Evolutionary conservation across 2,329 filamentous ascomycete species (phyloP), one percentile per base, ranked within the genome.

Genomic region (Aspergillus luchuensis): DNA sequence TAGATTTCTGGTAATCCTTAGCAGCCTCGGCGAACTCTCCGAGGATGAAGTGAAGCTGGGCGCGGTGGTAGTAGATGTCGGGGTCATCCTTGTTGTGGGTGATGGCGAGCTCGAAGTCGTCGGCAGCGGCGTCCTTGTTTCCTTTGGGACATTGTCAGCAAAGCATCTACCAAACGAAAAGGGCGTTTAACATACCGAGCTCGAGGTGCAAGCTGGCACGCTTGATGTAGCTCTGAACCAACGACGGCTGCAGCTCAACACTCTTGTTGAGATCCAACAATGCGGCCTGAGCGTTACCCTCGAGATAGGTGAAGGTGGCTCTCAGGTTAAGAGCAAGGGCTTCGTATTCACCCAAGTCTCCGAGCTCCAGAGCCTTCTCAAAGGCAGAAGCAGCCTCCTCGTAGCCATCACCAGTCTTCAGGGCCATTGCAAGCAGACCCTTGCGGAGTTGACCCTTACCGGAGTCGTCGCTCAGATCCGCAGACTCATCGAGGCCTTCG

Each of bases 1-100:
- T 99, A 2, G 95, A 98, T 81, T 96, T 97, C 78, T 99, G 95
- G 82, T 99, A 99, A 81, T 99, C 95, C 82, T 96, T 97, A 62
- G 95, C 93, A 4, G 95, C 95, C 68, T 96, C 91, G 58, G 89
- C 87, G 69, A 96, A 96, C 75, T 98, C 94, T 59, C 89, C 89
- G 71, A 97, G 91, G 79, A 99, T 98, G 81, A 99, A 99, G 82
- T 97, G 93, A 21, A 98, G 87, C 79, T 99, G 95, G 13, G 95
- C 95, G 64, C 95, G 93, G 84, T 99, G 95, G 83, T 99, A 99
- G 85, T 93, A 99, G 76, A 99, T 96, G 73, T 99, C 95, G 6
- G 95, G 94, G 72, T 99, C 95, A 58, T 90, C 85, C 69, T 87
- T 85, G 80, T 97, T 93, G 77, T 97, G 90, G 69, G 87, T 84